Conservation (phyloP, 202 grass and related monocot genomes). For the Panicum hallii region DNA sequence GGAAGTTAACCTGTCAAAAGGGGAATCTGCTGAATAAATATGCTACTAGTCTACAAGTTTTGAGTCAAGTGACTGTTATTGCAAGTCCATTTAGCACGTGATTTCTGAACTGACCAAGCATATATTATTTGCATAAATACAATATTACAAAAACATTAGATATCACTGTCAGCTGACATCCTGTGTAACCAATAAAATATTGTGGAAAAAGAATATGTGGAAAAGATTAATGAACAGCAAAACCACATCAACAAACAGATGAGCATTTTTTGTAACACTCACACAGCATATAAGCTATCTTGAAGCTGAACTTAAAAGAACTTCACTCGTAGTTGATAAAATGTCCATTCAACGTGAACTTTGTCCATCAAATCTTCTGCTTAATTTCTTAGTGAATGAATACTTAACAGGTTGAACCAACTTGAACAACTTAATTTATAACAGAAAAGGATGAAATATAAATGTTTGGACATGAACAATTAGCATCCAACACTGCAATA, state of each 20-base stretch:
- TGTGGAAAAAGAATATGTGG: background rate
- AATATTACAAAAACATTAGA: background rate
- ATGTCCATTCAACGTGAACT: conserved; percentile 19
- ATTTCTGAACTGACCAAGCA: background rate
- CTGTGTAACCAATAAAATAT: conserved; percentile 20
- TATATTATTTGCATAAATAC: background rate
- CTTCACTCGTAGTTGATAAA: background rate
- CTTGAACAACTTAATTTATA: background rate
- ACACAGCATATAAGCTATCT: conserved; percentile 16
- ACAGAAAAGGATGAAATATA: conserved; percentile 8
- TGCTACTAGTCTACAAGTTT: conserved; percentile 7
- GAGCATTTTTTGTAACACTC: conserved; percentile 5
- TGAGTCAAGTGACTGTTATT: background rate
- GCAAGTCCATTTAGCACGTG: conserved; percentile 26
- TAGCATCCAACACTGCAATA: conserved; percentile 9
- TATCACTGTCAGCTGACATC: conserved; percentile 21
- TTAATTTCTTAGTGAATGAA: background rate
- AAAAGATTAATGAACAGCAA: conserved; percentile 26
- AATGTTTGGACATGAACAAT: conserved; percentile 26
- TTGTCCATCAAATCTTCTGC: background rate
- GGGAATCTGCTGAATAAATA: conserved; percentile 21
- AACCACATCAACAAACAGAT: background rate
- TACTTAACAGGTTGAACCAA: background rate
- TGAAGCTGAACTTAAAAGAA: conserved; percentile 30
- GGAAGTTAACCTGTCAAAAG: background rate